A percentile compares a stretch with the other conserved stretches of the same genome.
phyloP scores from a whole-genome alignment of 768 basidiomycete species.

The Podaxis rugospora region DNA sequence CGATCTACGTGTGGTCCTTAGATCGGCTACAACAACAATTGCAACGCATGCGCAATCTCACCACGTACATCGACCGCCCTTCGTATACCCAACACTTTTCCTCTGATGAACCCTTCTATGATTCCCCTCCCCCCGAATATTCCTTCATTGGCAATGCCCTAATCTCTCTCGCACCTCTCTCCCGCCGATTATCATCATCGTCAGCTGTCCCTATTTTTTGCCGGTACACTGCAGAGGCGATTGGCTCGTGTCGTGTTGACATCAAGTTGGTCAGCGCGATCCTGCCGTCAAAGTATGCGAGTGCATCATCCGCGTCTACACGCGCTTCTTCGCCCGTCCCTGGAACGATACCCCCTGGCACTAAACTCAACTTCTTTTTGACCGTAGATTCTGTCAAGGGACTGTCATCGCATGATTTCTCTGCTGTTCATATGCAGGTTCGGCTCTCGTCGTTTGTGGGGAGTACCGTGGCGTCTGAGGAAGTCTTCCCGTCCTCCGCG shows the following conservation, averaged over 20 bases:
- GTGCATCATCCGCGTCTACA: slow-evolving; percentile 62
- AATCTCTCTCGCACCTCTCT: slow-evolving; percentile 77
- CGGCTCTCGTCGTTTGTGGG: slow-evolving; percentile 87
- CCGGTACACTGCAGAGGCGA: slow-evolving; percentile 90
- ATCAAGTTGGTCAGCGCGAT: slow-evolving; percentile 76
- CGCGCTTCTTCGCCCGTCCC: slow-evolving; percentile 75
- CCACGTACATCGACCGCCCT: slow-evolving; percentile 86
- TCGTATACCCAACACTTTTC: slow-evolving; percentile 94
- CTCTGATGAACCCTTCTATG: slow-evolving; percentile 89
- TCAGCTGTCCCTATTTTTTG: slow-evolving; percentile 89
- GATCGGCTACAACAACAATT: slow-evolving; percentile 86
- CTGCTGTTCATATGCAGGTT: slow-evolving; percentile 80
- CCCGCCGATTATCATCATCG: slow-evolving; percentile 67
- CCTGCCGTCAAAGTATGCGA: slow-evolving; percentile 52
- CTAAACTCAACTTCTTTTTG: slow-evolving; percentile 81
- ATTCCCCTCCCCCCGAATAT: slow-evolving; percentile 80
- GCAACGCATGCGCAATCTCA: slow-evolving; percentile 90
- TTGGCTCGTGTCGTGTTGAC: slow-evolving; percentile 88
- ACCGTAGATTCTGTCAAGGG: slow-evolving; percentile 87
- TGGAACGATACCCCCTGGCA: slow-evolving; percentile 61
- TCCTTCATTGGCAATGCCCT: slow-evolving; percentile 90
- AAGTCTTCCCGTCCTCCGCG: slow-evolving; percentile 72
- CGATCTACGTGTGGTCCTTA: slow-evolving; percentile 89
- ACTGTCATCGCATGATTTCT: slow-evolving; percentile 86
- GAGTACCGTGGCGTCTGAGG: slow-evolving; percentile 62